Conservation (phyloP, 352 stramenopile species). For the Plasmopara muralis region DNA sequence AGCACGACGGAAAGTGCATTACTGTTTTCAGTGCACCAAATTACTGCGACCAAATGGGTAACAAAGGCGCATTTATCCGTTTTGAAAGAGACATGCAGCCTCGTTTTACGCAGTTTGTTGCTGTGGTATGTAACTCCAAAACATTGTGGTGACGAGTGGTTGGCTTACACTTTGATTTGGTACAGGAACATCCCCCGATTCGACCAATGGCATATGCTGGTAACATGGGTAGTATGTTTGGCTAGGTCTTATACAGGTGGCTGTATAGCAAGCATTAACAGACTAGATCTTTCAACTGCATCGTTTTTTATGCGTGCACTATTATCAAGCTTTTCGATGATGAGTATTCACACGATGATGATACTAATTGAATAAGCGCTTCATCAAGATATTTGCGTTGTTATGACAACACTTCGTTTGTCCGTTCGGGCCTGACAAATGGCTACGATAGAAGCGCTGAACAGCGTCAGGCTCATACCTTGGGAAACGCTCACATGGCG, state of each 20-base stretch:
- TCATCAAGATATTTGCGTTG: slow-evolving; percentile 29
- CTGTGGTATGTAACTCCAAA: slow-evolving; percentile 56
- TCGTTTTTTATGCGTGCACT: not conserved
- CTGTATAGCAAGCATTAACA: slow-evolving; percentile 18
- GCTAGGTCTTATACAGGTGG: slow-evolving; percentile 35
- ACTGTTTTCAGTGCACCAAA: slow-evolving; percentile 99
- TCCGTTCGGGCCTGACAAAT: slow-evolving; percentile 15
- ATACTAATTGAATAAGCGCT: slow-evolving; percentile 22
- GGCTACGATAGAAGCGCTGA: slow-evolving; percentile 28
- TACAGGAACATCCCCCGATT: slow-evolving; percentile 82
- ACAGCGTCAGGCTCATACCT: slow-evolving; percentile 24
- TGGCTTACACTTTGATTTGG: not conserved
- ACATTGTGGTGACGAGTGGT: not conserved
- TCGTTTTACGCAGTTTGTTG: slow-evolving; percentile 93
- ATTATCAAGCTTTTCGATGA: too few species aligned
- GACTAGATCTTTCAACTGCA: not conserved
- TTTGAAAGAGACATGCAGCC: slow-evolving; percentile 95
- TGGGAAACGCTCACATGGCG: slow-evolving; percentile 39
- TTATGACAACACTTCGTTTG: slow-evolving; percentile 16
- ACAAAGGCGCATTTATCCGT: slow-evolving; percentile 99
- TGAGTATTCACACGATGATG: not conserved
- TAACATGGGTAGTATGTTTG: slow-evolving; percentile 89
- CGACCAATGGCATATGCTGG: slow-evolving; percentile 85
- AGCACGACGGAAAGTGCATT: slow-evolving; percentile 99
- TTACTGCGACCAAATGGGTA: slow-evolving; percentile 99